Evolutionary conservation across 805 yeast species (phyloP).

Genomic region (Hanseniaspora thailandica): DNA sequence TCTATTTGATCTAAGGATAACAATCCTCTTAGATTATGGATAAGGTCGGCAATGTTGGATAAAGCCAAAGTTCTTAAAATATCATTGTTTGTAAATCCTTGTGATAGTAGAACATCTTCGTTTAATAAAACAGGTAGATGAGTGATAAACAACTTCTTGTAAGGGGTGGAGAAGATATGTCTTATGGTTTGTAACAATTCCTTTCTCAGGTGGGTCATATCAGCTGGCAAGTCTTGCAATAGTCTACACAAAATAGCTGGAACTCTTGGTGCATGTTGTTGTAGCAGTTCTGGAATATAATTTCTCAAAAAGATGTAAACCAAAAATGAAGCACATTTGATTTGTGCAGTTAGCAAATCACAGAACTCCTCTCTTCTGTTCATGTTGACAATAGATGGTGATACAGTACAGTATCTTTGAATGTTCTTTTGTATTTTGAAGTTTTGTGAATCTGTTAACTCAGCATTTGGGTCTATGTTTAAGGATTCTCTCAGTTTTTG

Average conservation of each 20-base stretch:
- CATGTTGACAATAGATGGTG: constrained; percentile 65
- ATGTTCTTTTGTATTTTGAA: constrained; percentile 32
- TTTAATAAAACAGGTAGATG: constrained; percentile 76
- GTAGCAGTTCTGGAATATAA: constrained; percentile 54
- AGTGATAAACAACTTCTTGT: constrained; percentile 68
- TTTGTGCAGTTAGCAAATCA: constrained; percentile 85
- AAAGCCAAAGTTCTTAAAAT: constrained; percentile 87
- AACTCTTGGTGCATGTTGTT: constrained; percentile 46
- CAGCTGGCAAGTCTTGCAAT: constrained; percentile 91
- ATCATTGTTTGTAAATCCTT: constrained; percentile 82
- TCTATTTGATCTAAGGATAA: constrained; percentile 72
- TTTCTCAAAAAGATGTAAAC: constrained; percentile 87
- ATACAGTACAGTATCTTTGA: constrained; percentile 50
- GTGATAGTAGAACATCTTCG: constrained; percentile 79
- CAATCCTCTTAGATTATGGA: constrained; percentile 81
- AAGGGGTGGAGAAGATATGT: constrained; percentile 86
- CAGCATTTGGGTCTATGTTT: neutral
- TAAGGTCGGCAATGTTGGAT: constrained; percentile 88
- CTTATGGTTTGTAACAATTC: constrained; percentile 88
- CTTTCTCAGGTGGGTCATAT: constrained; percentile 78
- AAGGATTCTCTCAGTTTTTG: constrained; percentile 42
- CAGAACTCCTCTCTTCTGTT: constrained; percentile 68
- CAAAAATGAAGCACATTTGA: constrained; percentile 87
- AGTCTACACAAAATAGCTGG: constrained; percentile 81
- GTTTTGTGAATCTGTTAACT: constrained; percentile 2